These are phyloP conservation scores for Zarea fungicola DNA, from an alignment of 2,329 filamentous ascomycete species.

Conservation along the genomic window DNA sequence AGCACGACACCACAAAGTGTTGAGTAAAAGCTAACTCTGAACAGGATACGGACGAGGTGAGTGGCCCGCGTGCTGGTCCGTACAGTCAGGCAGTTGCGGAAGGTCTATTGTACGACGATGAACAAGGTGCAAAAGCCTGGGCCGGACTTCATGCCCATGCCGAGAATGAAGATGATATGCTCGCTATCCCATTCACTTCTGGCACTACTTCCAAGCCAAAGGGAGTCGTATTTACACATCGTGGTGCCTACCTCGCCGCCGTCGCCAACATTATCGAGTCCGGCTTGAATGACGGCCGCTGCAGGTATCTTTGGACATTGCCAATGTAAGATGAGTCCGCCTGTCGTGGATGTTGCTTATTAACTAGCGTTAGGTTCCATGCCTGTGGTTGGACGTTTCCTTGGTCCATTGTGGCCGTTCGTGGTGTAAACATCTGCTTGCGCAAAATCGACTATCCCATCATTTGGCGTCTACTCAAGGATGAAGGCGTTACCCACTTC, in stretches of 20 bases:
- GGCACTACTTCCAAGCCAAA: slow-evolving; percentile 90
- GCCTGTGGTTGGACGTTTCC: slow-evolving; percentile 80
- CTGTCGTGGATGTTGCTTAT: background rate
- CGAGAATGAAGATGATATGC: slow-evolving; percentile 69
- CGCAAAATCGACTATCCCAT: slow-evolving; percentile 91
- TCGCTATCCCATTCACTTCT: slow-evolving; percentile 89
- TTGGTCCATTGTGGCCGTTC: slow-evolving; percentile 86
- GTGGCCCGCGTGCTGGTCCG: slow-evolving; percentile 68
- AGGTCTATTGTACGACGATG: slow-evolving; percentile 65
- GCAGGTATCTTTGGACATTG: slow-evolving; percentile 84
- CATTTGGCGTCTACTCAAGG: slow-evolving; percentile 84
- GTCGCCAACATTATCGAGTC: slow-evolving; percentile 85
- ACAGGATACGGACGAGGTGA: slow-evolving; percentile 71
- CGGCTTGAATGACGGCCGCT: slow-evolving; percentile 69
- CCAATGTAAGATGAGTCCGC: slow-evolving; percentile 66
- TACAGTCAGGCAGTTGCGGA: slow-evolving; percentile 82
- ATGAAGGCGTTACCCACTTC: slow-evolving; percentile 88
- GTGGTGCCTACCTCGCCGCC: slow-evolving; percentile 79
- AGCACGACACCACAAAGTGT: too few species aligned
- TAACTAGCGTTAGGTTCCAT: slow-evolving; percentile 47
- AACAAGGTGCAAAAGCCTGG: slow-evolving; percentile 69
- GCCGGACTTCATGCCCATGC: slow-evolving; percentile 64
- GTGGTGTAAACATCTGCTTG: slow-evolving; percentile 92
- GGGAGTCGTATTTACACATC: slow-evolving; percentile 86
- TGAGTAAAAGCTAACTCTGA: background rate